These are phyloP conservation scores for Sparassis latifolia DNA, from an alignment of 1,284 basidiomycete species.

Conservation along the genomic window DNA sequence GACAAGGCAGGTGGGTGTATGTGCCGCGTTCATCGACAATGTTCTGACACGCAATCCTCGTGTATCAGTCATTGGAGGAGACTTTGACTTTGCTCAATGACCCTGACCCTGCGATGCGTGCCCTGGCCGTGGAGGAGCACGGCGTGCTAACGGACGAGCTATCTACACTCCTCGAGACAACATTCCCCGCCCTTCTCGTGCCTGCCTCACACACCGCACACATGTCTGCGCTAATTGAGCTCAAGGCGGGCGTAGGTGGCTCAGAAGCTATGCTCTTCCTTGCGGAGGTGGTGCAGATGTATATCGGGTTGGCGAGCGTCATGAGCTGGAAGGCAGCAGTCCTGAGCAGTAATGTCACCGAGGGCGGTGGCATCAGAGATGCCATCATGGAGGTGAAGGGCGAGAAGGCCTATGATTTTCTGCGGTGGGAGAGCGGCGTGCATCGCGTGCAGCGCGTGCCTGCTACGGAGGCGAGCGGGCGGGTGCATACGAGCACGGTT, in stretches of 20 bases:
- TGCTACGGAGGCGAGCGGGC: constrained; percentile 79
- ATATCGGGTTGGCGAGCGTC: constrained; percentile 60
- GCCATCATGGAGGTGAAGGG: constrained; percentile 82
- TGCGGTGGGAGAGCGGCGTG: constrained; percentile 92
- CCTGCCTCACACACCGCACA: constrained; percentile 60
- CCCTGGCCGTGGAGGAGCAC: constrained; percentile 73
- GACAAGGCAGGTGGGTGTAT: constrained; percentile 34
- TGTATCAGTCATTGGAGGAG: constrained; percentile 59
- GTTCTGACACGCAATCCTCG: neutral
- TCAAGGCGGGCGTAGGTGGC: constrained; percentile 93
- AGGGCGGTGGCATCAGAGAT: constrained; percentile 72
- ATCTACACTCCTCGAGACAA: constrained; percentile 39
- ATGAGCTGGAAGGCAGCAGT: constrained; percentile 49
- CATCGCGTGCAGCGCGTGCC: constrained; percentile 96
- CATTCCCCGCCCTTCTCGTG: constrained; percentile 68
- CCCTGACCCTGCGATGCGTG: constrained; percentile 67
- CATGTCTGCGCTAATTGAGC: constrained; percentile 79
- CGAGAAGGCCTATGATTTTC: constrained; percentile 67
- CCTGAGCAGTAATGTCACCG: constrained; percentile 46
- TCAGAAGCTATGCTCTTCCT: constrained; percentile 85
- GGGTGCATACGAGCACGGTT: constrained; percentile 92
- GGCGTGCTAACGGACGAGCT: constrained; percentile 44
- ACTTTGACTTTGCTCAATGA: constrained; percentile 62
- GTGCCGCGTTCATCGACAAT: neutral
- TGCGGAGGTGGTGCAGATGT: constrained; percentile 79